phyloP scores from a whole-genome alignment of 257 asterid genomes.

The Solanum chaucha region DNA sequence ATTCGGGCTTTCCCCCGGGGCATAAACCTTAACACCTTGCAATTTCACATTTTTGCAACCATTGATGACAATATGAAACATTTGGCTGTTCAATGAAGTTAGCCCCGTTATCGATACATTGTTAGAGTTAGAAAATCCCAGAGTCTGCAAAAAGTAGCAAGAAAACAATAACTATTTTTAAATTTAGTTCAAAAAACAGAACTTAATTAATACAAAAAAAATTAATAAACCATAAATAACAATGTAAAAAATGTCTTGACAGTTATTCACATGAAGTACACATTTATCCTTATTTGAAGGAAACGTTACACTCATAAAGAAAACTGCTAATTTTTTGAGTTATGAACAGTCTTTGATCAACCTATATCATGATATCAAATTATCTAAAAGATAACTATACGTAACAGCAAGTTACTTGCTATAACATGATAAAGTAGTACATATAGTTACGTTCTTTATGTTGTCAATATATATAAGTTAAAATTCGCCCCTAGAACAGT shows the following conservation, averaged over 20 bases:
- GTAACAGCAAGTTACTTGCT: background rate
- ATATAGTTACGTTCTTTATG: background rate
- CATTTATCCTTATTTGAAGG: background rate
- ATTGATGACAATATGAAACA: background rate
- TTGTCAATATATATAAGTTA: background rate
- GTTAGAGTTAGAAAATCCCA: background rate
- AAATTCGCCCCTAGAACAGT: background rate
- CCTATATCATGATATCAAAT: background rate
- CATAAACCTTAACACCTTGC: background rate
- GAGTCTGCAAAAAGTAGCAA: background rate
- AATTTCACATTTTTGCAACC: background rate
- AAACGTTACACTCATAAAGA: background rate
- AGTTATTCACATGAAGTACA: background rate
- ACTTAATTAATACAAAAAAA: background rate
- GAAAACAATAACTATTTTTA: background rate
- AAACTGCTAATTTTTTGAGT: background rate
- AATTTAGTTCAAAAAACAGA: background rate
- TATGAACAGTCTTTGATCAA: background rate
- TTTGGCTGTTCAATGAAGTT: background rate
- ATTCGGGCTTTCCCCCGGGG: background rate
- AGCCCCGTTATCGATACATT: background rate
- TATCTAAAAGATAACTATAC: background rate
- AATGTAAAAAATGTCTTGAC: background rate
- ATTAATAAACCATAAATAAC: background rate
- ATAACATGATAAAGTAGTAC: background rate